Conservation (phyloP, 371 early-diverging fungal species). For the Mortierella sp. region DNA sequence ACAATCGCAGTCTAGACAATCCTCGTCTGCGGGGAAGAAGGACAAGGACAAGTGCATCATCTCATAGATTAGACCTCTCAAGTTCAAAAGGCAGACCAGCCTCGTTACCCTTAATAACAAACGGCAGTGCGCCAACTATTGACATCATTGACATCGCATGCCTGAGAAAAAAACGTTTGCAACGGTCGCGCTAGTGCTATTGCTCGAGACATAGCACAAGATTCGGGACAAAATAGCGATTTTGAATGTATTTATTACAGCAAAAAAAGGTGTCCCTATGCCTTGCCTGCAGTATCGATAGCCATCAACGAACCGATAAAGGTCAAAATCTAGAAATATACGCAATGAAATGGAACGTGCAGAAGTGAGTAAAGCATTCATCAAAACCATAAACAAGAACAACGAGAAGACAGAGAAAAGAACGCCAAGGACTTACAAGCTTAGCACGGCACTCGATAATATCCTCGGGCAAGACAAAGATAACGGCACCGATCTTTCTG, state of each 20-base stretch:
- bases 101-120: constrained; percentile 2
- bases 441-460: constrained; percentile 95
- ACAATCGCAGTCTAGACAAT: constrained; percentile 13
- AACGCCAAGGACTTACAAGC: constrained; percentile 32
- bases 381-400: not conserved
- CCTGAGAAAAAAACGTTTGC: not conserved
- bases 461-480: constrained; percentile 97
- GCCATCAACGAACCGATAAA: constrained; percentile 94
- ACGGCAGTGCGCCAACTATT: constrained; percentile 22
- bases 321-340: constrained; percentile 78
- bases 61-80: constrained; percentile 16
- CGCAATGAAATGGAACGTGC: not conserved
- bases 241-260: constrained; percentile 5
- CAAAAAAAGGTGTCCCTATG: constrained; percentile 1
- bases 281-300: constrained; percentile 60
- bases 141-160: not conserved
- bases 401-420: not conserved
- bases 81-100: not conserved
- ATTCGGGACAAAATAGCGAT: not conserved
- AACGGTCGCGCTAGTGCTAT: not conserved
- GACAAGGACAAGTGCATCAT: constrained; percentile 53
- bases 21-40: constrained; percentile 31
- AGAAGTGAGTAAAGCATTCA: not conserved
- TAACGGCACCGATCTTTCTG: constrained; percentile 97
- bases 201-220: no score